Percentiles rank a stretch among this genome's conserved stretches.
Conservation (phyloP, 768 basidiomycete species). For the Naganishia friedmannii region DNA sequence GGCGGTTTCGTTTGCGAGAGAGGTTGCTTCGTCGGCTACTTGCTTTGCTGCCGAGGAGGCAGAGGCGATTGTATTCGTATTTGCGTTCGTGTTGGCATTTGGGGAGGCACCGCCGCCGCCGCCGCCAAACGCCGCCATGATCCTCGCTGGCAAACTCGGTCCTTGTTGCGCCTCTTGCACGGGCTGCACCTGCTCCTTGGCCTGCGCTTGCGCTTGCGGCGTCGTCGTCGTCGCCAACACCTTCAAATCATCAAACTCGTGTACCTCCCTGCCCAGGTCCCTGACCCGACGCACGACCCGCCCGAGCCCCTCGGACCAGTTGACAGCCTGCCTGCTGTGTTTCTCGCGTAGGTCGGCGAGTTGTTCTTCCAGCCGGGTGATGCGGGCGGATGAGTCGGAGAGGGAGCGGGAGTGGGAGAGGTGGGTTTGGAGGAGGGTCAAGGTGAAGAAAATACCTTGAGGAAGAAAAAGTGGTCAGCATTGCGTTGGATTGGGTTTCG, state of each 20-base stretch:
- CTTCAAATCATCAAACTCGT: background rate
- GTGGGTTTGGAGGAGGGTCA: conserved; percentile 48
- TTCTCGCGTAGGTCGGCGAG: conserved; percentile 32
- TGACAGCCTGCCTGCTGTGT: conserved; percentile 26
- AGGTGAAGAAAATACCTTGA: conserved; percentile 31
- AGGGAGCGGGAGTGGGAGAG: conserved; percentile 46
- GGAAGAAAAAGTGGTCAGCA: too few species aligned
- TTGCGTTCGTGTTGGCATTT: too few species aligned
- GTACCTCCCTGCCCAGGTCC: conserved; percentile 13
- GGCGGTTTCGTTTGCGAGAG: too few species aligned
- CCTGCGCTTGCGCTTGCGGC: background rate
- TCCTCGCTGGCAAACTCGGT: too few species aligned
- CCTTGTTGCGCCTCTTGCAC: too few species aligned
- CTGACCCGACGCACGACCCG: conserved; percentile 24
- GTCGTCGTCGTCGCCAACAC: background rate
- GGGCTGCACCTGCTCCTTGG: too few species aligned
- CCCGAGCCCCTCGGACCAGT: conserved; percentile 26
- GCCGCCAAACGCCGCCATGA: too few species aligned
- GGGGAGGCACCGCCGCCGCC: too few species aligned
- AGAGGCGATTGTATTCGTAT: too few species aligned
- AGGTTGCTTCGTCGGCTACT: too few species aligned
- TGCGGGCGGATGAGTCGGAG: conserved; percentile 38
- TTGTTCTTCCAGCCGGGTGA: conserved; percentile 44
- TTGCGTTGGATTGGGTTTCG: too few species aligned
- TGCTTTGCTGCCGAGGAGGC: too few species aligned